phyloP scores from a whole-genome alignment of 2,329 filamentous ascomycete species.

The Aureobasidium sp. region DNA sequence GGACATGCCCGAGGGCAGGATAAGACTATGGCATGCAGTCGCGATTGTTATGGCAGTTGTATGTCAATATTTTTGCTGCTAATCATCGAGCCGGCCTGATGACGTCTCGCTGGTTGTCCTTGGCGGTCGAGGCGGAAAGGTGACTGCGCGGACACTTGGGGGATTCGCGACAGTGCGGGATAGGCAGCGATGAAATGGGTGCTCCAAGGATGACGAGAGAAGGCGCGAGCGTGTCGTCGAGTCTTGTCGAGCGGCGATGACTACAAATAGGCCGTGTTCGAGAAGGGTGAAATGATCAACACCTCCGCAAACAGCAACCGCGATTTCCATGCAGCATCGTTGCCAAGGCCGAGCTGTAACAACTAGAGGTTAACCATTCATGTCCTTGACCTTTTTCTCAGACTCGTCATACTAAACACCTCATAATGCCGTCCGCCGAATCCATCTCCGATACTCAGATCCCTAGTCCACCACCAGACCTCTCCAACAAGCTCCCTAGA shows the following conservation, averaged over 20 bases:
- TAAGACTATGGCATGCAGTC: constrained; percentile 10
- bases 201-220: not conserved
- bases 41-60: not conserved
- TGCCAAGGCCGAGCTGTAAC: not conserved
- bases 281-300: not conserved
- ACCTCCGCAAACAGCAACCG: not conserved
- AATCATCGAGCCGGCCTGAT: constrained; percentile 1
- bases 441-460: constrained; percentile 69
- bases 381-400: not conserved
- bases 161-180: not conserved
- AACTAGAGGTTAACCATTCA: not conserved
- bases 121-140: not conserved
- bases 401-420: not conserved
- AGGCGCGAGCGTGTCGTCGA: not conserved
- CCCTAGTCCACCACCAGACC: constrained; percentile 32
- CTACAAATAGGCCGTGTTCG: too few species aligned
- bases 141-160: not conserved
- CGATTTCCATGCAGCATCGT: not conserved
- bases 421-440: constrained; percentile 55
- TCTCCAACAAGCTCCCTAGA: constrained; percentile 57
- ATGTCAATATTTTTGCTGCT: not conserved
- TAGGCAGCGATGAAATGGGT: not conserved
- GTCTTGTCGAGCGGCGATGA: not conserved
- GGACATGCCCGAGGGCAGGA: constrained; percentile 5
- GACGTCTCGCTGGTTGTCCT: not conserved